These are phyloP conservation scores for Botrytis deweyae DNA, from an alignment of 2,329 filamentous ascomycete species.

Conservation along the genomic window DNA sequence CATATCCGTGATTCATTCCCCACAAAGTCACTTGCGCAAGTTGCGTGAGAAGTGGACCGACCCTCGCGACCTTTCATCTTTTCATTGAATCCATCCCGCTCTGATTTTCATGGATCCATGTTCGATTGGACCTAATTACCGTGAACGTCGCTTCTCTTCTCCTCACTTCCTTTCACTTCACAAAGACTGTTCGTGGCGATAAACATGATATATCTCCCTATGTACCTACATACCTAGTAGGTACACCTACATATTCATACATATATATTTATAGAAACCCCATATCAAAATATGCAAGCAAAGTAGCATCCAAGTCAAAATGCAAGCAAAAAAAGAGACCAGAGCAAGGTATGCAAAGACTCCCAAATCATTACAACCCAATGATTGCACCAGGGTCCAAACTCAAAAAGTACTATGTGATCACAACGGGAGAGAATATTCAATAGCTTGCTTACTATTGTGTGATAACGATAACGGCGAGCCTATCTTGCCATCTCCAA, in stretches of 20 bases:
- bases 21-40: not conserved
- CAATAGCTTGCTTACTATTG: not conserved
- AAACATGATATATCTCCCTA: not conserved
- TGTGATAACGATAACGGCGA: not conserved
- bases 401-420: not conserved
- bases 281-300: not conserved
- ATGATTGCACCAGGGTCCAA: not conserved
- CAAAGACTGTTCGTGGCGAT: not conserved
- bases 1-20: not conserved
- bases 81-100: not conserved
- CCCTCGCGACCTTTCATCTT: too few species aligned
- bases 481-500: not conserved
- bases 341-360: not conserved
- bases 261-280: not conserved
- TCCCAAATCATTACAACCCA: not conserved
- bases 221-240: too few species aligned
- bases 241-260: not conserved
- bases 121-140: not conserved
- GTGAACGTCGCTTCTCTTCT: not conserved
- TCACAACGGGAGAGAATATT: not conserved
- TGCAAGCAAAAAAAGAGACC: not conserved
- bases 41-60: not conserved
- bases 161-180: not conserved
- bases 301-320: not conserved
- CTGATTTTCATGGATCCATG: not conserved